Evolutionary conservation across 148 eudicot genomes (phyloP).

Genomic region (Rhododendron henanense): DNA sequence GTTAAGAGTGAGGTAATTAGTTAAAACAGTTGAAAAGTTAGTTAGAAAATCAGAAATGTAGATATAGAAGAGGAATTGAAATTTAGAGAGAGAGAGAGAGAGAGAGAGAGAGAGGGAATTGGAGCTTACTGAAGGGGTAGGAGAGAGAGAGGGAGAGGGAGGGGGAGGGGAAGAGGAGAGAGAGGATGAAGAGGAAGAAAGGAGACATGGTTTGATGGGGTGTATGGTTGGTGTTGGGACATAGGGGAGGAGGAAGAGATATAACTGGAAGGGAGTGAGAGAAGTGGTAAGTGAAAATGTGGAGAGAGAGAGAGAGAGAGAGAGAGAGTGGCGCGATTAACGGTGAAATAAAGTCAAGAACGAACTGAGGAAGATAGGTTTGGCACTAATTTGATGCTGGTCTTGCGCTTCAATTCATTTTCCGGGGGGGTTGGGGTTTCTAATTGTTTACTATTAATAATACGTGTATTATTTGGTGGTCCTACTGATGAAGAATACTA

Average conservation of each 20-base stretch:
- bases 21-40: constrained; percentile 4
- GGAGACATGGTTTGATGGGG: constrained; percentile 18
- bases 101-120: neutral
- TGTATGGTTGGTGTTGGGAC: neutral
- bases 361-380: too few species aligned
- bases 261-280: neutral
- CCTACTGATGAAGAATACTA: too few species aligned
- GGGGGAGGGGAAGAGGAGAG: constrained; percentile 12
- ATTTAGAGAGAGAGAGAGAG: neutral
- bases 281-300: neutral
- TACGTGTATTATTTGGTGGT: too few species aligned
- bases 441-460: too few species aligned
- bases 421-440: too few species aligned
- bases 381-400: too few species aligned
- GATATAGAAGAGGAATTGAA: neutral
- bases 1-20: constrained; percentile 2
- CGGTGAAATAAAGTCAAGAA: neutral
- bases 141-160: constrained; percentile 26
- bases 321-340: constrained; percentile 2
- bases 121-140: constrained; percentile 48
- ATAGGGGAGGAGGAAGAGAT: neutral
- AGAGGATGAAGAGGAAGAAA: constrained; percentile 7
- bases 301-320: neutral
- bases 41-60: neutral
- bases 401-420: too few species aligned